phyloP scores from a whole-genome alignment of 75 land plant species.

The Isoetes taiwanensis region DNA sequence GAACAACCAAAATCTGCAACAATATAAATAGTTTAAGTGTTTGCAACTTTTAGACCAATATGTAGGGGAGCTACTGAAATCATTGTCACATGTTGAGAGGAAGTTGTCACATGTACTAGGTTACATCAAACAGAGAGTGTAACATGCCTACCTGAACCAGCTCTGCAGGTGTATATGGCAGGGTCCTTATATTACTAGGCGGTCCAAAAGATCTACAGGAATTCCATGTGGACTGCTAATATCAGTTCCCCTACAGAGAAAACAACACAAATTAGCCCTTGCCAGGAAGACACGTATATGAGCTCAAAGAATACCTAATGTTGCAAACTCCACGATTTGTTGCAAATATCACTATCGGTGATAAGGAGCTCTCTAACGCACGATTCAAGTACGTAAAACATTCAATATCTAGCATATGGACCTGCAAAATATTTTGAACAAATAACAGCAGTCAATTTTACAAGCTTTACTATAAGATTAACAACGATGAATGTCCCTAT shows the following conservation, averaged over 20 bases:
- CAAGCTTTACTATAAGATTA: too few species aligned
- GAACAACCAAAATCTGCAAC: slow-evolving; percentile 87
- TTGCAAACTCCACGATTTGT: slow-evolving; percentile 91
- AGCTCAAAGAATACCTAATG: slow-evolving; percentile 48
- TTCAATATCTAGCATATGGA: slow-evolving; percentile 99
- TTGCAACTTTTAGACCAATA: too few species aligned
- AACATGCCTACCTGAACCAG: slow-evolving; percentile 77
- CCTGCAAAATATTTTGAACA: slow-evolving; percentile 29
- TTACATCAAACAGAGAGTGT: too few species aligned
- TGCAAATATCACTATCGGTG: slow-evolving; percentile 96
- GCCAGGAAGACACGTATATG: too few species aligned
- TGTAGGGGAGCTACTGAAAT: too few species aligned
- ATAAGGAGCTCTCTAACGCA: slow-evolving; percentile 82
- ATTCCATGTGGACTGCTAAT: slow-evolving; percentile 95
- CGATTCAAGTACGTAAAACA: slow-evolving; percentile 96
- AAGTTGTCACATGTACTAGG: too few species aligned
- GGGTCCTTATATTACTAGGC: slow-evolving; percentile 72
- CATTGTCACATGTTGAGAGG: too few species aligned
- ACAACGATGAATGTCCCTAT: too few species aligned
- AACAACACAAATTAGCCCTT: too few species aligned
- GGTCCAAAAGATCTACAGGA: slow-evolving; percentile 90
- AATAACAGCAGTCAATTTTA: not conserved
- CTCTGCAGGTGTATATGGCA: slow-evolving; percentile 78
- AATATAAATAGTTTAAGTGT: too few species aligned
- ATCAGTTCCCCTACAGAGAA: slow-evolving; percentile 77